Evolutionary conservation across 2,329 filamentous ascomycete genomes (phyloP), one percentile per base, ranked within the genome.

Genomic region (Fusarium brachygibbosum): DNA sequence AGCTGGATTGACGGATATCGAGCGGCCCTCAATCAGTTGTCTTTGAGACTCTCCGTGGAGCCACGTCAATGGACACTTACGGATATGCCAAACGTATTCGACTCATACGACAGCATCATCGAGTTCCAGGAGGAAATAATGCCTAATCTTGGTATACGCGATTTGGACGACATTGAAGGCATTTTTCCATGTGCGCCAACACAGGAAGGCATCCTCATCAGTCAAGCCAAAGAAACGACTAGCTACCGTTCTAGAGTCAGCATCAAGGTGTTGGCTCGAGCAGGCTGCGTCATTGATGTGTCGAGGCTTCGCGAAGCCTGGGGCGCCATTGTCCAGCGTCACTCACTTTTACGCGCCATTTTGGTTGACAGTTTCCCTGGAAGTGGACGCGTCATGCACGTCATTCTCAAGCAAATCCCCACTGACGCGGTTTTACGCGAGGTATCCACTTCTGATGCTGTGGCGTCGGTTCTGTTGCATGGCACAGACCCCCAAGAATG

Each of bases 181-280:
- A 46, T 46, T 19, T 46, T 46, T 14, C 29, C 42, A 19, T 46
- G 42, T 46, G 31, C 42, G 3, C 42, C 42, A 6, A 46, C 31
- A 16, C 42, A 46, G 42, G 42, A 46, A 21, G 42, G 42, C 11
- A 46, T 46, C 31, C 42, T 46, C 19, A 46, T 46, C 28, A 46
- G 42, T 31, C 42, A 46, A 28, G 42, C 42, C 10, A 46, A 46
- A n/a, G 28, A 46, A 32, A 16, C 42, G n/a, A 28, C 25, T 21
- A 28, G 28, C 12, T 46, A 46, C 17, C 42, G 29, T 29, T 29
- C 29, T 29, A 46, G 28, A 46, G 28, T 32, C 42, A 46, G 16
- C 28, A 29, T 46, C 5, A 31, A 32, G 17, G 6, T 46, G 28
- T 16, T 4, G 4, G 3, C 42, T 46, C 42, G 16, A 46, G 17